phyloP scores from a whole-genome alignment of 164 flowering plant genomes.

The Umbellularia californica region DNA sequence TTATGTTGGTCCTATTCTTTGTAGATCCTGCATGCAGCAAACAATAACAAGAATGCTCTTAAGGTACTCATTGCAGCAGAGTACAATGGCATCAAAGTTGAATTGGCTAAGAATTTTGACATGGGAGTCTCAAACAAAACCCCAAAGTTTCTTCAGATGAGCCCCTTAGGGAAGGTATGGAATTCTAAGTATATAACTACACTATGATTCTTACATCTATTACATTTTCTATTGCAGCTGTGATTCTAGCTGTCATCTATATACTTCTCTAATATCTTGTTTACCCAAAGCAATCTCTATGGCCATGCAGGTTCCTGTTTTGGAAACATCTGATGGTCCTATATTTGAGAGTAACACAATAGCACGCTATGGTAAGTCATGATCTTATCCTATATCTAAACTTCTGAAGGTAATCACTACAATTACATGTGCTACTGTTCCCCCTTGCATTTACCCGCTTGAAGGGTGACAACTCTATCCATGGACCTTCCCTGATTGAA shows the following conservation, averaged over 20 bases:
- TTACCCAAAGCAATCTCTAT: background rate
- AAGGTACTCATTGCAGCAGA: constrained; percentile 71
- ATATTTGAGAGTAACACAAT: constrained; percentile 83
- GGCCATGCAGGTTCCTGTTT: constrained; percentile 53
- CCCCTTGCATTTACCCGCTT: constrained; percentile 51
- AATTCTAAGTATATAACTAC: too few species aligned
- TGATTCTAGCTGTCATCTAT: too few species aligned
- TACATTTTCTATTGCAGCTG: too few species aligned
- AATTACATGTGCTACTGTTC: background rate
- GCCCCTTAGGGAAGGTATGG: constrained; percentile 73
- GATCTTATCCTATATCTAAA: background rate
- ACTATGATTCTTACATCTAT: background rate
- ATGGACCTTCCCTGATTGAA: constrained; percentile 67
- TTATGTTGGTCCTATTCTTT: too few species aligned
- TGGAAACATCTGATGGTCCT: constrained; percentile 79
- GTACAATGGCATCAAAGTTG: constrained; percentile 49
- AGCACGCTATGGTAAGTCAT: constrained; percentile 59
- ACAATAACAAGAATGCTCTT: constrained; percentile 50
- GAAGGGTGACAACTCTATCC: constrained; percentile 56
- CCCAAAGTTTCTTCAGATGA: constrained; percentile 66
- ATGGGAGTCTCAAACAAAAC: constrained; percentile 73
- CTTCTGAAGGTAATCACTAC: background rate
- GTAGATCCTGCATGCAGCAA: constrained; percentile 49
- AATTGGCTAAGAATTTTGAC: constrained; percentile 45
- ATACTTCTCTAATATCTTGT: too few species aligned